Evolutionary conservation across 805 yeast genomes (phyloP), one percentile per base, ranked within the genome.

Genomic region (Wickerhamiella slavikovae): DNA sequence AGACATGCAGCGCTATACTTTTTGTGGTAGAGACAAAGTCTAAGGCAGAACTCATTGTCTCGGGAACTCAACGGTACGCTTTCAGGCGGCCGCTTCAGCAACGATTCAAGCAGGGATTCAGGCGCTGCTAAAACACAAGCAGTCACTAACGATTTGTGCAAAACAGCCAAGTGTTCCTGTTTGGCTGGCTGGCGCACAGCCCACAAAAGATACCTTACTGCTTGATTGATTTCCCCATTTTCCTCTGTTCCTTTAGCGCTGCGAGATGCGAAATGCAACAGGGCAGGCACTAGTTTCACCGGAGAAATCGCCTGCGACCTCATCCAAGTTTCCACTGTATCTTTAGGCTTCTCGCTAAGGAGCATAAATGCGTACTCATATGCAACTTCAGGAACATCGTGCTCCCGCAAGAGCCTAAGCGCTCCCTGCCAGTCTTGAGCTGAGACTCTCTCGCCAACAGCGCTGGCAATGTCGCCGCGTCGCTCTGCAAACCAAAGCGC

Each of bases 271-370:
- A 75, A 80, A 0, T 71, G 62, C 35, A 82, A 48, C 9, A 85
- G 54, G 0, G 94, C 71, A 2, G 94, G 92, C 2, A 89, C 49
- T 15, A 89, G 55, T 35, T 61, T 67, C 10, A 64, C 61, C 28
- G 74, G 71, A 34, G 76, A 66, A 3, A 85, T 38, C 16, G 51
- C 52, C 0, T 58, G 42, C 29, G 57, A 43, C 29, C 70, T 62
- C 43, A 77, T 62, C 95, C 95, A 89, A 0, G 77, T 60, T 29
- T 72, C 74, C 2, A 78, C 68, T 0, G 93, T 79, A 9, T 60
- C 62, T 17, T 55, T 56, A 0, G 98, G 83, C 10, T 64, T 52
- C 40, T 77, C 76, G 2, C 69, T 56, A 29, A 89, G 47, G 22
- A 89, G 48, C 0, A 71, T 71, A 0, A 74, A 69, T 1, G 95